Base-by-base conservation (phyloP, 2,329 filamentous ascomycete species). In the Fusarium lateritium region DNA sequence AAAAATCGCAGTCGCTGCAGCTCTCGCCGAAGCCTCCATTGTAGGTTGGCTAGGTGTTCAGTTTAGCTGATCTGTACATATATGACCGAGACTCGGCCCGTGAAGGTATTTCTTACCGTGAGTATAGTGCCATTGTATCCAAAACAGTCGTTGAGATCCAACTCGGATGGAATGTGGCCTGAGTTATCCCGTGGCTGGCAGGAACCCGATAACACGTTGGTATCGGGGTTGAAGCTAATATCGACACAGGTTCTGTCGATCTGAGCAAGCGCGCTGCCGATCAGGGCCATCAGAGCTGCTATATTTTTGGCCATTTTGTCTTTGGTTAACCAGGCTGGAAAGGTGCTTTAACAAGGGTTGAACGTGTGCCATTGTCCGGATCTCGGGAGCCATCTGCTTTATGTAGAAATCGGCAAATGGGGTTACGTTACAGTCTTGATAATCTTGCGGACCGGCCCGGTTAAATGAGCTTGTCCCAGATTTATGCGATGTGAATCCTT, bases 141-240 rank as follows among this genome's bases (percentile, higher is more conserved):
- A 7, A 64, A 64, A 9, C 61, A 64, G 1, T n/a, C 24, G 10
- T 64, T 45, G 2, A 64, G 59, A 7, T 64, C 44, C 8, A 64
- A 2, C 2, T 21, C 7, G 1, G 61, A 40, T 0, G 43, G 44
- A 2, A 50, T 19, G 59, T 64, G 39, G 26, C 38, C 61, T 1
- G 61, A 64, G n/a, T 64, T 57, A 1, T 64, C 61, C 1, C 50
- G 31, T 1, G 59, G 61, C 13, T 44, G 51, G 1, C 61, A 64
- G 4, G 28, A 21, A 2, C 44, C 39, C 4, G 61, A 64, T 0
- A 64, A 9, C 0, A 14, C 15, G 6, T 58, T 50, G 6, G 59
- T 64, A 5, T 31, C 39, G 0, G 51, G 7, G 10, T 64, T 31
- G 17, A 64, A 64, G 5, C 4, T 14, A 1, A 64, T 58, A 3